Conservation (phyloP, 805 yeast species). For the Lachancea thermotolerans region DNA sequence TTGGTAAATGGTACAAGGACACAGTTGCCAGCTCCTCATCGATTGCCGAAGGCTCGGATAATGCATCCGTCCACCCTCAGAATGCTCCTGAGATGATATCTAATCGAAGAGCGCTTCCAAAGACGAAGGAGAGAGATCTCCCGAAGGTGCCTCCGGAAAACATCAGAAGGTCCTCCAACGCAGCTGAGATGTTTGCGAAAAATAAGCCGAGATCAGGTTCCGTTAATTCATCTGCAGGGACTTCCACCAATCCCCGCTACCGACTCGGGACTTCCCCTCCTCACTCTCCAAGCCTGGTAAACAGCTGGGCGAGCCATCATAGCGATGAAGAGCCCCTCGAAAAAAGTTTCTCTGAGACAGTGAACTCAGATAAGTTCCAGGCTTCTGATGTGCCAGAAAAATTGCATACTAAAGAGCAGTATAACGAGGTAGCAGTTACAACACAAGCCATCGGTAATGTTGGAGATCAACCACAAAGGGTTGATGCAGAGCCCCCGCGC, state of each 20-base stretch:
- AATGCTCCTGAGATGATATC: slow-evolving; percentile 26
- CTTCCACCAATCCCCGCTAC: not conserved
- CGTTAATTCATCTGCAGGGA: slow-evolving; percentile 10
- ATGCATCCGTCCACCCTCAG: not conserved
- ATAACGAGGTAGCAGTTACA: too few species aligned
- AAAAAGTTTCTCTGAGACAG: not conserved
- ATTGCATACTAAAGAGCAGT: too few species aligned
- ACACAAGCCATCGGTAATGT: not conserved
- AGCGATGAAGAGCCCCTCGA: not conserved
- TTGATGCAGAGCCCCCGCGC: not conserved
- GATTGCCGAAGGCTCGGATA: slow-evolving; percentile 1
- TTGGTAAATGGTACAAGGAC: slow-evolving; percentile 62
- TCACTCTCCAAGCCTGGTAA: not conserved
- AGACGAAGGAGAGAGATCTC: slow-evolving; percentile 5
- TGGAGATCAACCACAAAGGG: not conserved
- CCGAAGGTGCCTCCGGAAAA: slow-evolving; percentile 2
- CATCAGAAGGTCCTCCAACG: slow-evolving; percentile 6
- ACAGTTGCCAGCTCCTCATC: slow-evolving; percentile 10
- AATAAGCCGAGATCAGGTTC: slow-evolving; percentile 18
- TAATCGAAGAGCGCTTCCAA: slow-evolving; percentile 28
- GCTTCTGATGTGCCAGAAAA: too few species aligned
- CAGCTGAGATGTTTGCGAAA: slow-evolving; percentile 28
- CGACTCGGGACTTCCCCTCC: not conserved
- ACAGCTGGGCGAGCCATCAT: not conserved
- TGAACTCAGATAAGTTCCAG: too few species aligned